These are phyloP conservation scores for Penicillium paradoxum DNA, from an alignment of 495 filamentous ascomycete species.

Conservation along the genomic window DNA sequence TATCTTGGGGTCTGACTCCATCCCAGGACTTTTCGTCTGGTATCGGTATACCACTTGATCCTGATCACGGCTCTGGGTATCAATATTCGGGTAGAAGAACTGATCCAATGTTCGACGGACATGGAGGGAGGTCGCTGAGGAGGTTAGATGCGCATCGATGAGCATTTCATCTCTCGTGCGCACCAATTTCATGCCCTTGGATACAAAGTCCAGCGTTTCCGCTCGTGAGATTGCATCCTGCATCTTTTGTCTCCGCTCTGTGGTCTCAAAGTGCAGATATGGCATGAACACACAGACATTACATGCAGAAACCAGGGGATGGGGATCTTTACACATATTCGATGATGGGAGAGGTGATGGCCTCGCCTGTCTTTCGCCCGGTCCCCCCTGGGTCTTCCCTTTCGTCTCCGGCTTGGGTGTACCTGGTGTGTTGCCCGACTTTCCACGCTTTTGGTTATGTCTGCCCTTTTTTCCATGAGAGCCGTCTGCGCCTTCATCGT, in stretches of 20 bases:
- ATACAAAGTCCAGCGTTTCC: constrained; percentile 24
- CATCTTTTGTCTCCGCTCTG: constrained; percentile 53
- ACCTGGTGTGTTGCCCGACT: constrained; percentile 30
- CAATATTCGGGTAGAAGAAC: constrained; percentile 67
- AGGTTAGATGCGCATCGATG: constrained; percentile 56
- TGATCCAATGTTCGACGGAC: constrained; percentile 66
- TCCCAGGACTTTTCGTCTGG: constrained; percentile 35
- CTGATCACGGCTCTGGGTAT: constrained; percentile 58
- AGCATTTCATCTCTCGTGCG: constrained; percentile 56
- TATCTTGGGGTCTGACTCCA: constrained; percentile 54
- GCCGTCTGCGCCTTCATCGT: constrained; percentile 29
- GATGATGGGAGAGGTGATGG: constrained; percentile 12
- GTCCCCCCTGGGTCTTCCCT: constrained; percentile 24
- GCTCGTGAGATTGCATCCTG: constrained; percentile 53
- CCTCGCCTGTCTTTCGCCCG: constrained; percentile 20
- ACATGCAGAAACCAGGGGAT: constrained; percentile 17
- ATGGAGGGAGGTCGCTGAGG: constrained; percentile 54
- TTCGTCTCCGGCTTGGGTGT: constrained; percentile 36
- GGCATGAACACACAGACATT: constrained; percentile 65
- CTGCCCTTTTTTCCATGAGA: constrained; percentile 35
- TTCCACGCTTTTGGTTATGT: constrained; percentile 34
- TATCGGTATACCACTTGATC: constrained; percentile 71
- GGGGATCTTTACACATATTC: constrained; percentile 30
- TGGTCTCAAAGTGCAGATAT: constrained; percentile 64
- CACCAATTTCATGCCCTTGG: constrained; percentile 21